Conservation (phyloP, 169 alveolate genomes). For the Cryptosporidium felis region DNA sequence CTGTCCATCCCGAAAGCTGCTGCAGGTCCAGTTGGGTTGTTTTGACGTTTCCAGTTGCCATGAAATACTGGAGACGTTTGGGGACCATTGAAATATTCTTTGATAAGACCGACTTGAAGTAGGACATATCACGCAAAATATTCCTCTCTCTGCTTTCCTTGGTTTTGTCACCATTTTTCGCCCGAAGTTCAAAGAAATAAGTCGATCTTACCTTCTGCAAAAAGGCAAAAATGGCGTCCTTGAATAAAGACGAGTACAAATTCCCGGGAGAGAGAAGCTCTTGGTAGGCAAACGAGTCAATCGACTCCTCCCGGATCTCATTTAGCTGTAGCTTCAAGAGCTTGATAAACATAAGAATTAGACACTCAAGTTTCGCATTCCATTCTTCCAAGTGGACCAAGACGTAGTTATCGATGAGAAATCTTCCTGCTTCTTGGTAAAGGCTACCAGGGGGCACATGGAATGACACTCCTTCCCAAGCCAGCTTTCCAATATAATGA, state of each 20-base stretch:
- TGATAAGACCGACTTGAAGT: constrained; percentile 11
- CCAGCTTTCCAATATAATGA: constrained; percentile 81
- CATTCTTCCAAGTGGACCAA: constrained; percentile 91
- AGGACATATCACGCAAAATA: constrained; percentile 12
- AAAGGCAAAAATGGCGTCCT: constrained; percentile 79
- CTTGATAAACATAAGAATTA: constrained; percentile 94
- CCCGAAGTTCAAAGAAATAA: constrained; percentile 72
- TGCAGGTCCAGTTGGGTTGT: constrained; percentile 85
- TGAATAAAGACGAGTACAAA: constrained; percentile 80
- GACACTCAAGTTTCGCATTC: constrained; percentile 92
- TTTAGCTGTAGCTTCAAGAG: constrained; percentile 79
- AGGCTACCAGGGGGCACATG: constrained; percentile 88
- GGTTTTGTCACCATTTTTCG: constrained; percentile 7
- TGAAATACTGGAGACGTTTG: constrained; percentile 90
- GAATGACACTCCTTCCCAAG: constrained; percentile 81
- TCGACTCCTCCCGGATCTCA: constrained; percentile 58
- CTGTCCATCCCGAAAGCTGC: constrained; percentile 97
- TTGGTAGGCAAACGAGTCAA: constrained; percentile 86
- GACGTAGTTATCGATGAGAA: constrained; percentile 90
- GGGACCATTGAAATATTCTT: constrained; percentile 70
- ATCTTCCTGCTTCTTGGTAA: constrained; percentile 93
- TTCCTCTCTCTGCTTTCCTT: constrained; percentile 6
- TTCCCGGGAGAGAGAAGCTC: constrained; percentile 86
- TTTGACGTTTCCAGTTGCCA: constrained; percentile 95
- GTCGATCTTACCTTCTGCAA: constrained; percentile 74